Conservation (phyloP, 2,329 filamentous ascomycete species). For the Fonsecaea pedrosoi region DNA sequence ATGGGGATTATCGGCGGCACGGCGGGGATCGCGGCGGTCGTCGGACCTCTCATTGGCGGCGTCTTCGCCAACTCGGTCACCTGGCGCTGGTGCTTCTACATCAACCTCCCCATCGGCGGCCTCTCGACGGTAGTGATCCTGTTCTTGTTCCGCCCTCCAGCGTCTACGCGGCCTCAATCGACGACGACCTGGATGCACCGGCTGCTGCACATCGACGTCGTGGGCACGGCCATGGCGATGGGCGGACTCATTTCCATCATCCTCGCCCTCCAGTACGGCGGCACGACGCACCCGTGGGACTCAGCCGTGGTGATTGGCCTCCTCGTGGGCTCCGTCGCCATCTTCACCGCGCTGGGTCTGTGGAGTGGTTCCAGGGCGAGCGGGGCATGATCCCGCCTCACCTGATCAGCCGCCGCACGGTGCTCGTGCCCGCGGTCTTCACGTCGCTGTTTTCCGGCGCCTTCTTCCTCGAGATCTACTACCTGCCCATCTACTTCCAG, state of each 20-base stretch:
- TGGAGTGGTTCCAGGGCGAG: no score
- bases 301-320: conserved; percentile 59
- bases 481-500: conserved; percentile 53
- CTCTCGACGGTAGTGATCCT: conserved; percentile 25
- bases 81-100: conserved; percentile 60
- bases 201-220: conserved; percentile 56
- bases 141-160: conserved; percentile 40
- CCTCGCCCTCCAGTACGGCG: conserved; percentile 65
- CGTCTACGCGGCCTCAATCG: not conserved
- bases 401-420: no score
- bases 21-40: no score
- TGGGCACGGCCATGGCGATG: conserved; percentile 59
- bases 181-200: conserved; percentile 35
- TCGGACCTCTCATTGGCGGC: conserved; percentile 49
- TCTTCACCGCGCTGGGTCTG: no score
- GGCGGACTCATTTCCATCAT: conserved; percentile 61
- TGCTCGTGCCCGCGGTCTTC: no score
- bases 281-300: conserved; percentile 60
- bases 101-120: conserved; percentile 59
- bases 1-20: no score
- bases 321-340: conserved; percentile 54
- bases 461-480: conserved; percentile 44
- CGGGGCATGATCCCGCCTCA: no score
- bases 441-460: conserved; percentile 6
- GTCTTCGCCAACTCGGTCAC: conserved; percentile 54